Base-by-base conservation (phyloP, 2,329 filamentous ascomycete genomes). In the Monilinia polystroma region DNA sequence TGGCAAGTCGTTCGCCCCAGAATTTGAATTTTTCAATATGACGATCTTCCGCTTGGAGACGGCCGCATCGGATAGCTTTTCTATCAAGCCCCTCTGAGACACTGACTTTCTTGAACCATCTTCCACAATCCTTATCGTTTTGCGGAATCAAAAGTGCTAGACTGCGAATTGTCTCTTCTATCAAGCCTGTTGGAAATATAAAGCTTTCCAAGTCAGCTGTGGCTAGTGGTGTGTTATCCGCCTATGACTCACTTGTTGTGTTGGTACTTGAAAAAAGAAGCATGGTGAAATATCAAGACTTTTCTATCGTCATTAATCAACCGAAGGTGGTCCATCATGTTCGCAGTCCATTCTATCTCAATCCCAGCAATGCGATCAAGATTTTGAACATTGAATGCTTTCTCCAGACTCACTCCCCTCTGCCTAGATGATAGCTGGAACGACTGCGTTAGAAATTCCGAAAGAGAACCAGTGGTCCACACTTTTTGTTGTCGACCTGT, bases 251-350 rank as follows among this genome's bases (percentile, higher is more conserved):
- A 60, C 64, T 20, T n/a, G 20, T 35, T 16, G 10, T 14, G 23
- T 26, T 66, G 64, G 2, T 10, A 52, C 23, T 66, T 55, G 6
- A 47, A 38, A n/a, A 66, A 66, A 23, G 77, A 77, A 0, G 75
- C 77, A 65, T 80, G 76, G 66, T 81, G 77, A 47, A 81, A 82
- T 1, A 82, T 73, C 8, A 73, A 67, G 0, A 81, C 69, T 10
- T 70, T 77, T 0, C 70, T 77, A 63, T 81, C 78, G 23, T 78
- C 75, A 11, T 80, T 75, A 0, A 68, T 74, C 49, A 81, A 60
- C 1, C 74, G 75, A 2, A 81, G 72, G 67, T 81, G 80, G 59
- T 81, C 78, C 0, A 75, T 70, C 4, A 82, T 66, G 53, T 81
- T 80, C 38, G 74, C 71, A 0, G 79, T 82, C 68, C 53, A 69